Conservation (phyloP, 2,329 filamentous ascomycete genomes). For the Ascomycota sp. region DNA sequence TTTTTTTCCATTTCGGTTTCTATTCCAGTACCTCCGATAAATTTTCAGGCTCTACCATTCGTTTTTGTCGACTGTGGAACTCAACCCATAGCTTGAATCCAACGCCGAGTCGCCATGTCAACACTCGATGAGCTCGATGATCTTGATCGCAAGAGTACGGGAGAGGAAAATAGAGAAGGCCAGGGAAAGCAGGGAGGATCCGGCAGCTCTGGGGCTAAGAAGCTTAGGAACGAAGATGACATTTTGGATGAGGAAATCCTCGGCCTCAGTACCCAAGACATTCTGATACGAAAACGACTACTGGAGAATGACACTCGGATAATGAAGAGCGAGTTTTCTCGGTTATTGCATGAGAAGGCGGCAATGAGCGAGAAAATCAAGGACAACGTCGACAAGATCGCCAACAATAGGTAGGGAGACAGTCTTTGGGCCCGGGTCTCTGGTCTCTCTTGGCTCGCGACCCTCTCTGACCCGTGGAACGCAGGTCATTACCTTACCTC, state of each 20-base stretch:
- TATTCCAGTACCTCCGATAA: too few relatives aligned
- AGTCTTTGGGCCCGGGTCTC: background rate
- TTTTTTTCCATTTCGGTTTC: background rate
- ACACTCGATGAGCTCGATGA: slow-evolving; percentile 85
- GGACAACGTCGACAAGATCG: slow-evolving; percentile 97
- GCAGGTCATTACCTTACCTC: slow-evolving; percentile 87
- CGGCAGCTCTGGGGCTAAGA: slow-evolving; percentile 74
- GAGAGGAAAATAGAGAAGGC: slow-evolving; percentile 35
- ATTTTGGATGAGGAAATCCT: slow-evolving; percentile 87
- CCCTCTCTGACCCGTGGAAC: background rate
- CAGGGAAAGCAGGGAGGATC: slow-evolving; percentile 22
- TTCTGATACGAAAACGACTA: slow-evolving; percentile 72
- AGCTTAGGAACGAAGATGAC: slow-evolving; percentile 56
- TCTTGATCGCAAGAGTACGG: slow-evolving; percentile 60
- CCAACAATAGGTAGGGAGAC: slow-evolving; percentile 70
- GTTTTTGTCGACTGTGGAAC: too few relatives aligned
- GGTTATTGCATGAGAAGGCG: slow-evolving; percentile 84
- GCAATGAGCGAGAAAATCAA: slow-evolving; percentile 98
- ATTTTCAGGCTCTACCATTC: too few relatives aligned
- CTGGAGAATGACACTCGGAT: slow-evolving; percentile 96
- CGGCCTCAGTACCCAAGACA: slow-evolving; percentile 81
- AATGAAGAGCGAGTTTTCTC: slow-evolving; percentile 93
- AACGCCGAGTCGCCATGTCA: slow-evolving; percentile 41
- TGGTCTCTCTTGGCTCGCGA: background rate
- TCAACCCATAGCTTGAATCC: too few relatives aligned